Conservation (phyloP, 768 basidiomycete genomes). For the Amylocystis lapponica region DNA sequence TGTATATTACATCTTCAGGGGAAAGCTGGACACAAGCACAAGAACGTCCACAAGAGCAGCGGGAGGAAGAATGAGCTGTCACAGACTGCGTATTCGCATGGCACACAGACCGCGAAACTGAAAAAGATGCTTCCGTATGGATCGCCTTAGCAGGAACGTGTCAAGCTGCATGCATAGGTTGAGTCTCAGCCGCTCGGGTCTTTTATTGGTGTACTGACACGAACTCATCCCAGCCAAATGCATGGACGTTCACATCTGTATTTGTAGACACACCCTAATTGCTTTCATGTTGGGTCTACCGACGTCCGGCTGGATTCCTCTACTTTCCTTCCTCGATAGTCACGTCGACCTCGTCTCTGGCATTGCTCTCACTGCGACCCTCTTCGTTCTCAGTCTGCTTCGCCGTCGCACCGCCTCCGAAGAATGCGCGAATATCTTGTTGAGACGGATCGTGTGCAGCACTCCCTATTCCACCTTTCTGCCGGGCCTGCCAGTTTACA, state of each 20-base stretch:
- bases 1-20: slow-evolving; percentile 36
- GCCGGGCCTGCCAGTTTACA: slow-evolving; percentile 43
- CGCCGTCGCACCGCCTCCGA: slow-evolving; percentile 35
- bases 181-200: too few species aligned
- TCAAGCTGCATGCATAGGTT: background rate
- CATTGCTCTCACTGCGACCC: slow-evolving; percentile 24
- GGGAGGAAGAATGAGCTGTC: slow-evolving; percentile 61
- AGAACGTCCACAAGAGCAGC: slow-evolving; percentile 63
- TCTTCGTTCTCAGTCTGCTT: slow-evolving; percentile 10
- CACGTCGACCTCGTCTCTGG: slow-evolving; percentile 22
- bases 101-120: slow-evolving; percentile 58
- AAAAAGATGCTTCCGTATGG: slow-evolving; percentile 75
- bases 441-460: slow-evolving; percentile 70
- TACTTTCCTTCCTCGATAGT: slow-evolving; percentile 7
- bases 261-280: slow-evolving; percentile 9
- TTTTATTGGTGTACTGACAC: too few species aligned
- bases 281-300: background rate
- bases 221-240: too few species aligned
- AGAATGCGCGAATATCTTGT: slow-evolving; percentile 69
- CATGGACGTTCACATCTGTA: slow-evolving; percentile 4
- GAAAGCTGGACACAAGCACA: slow-evolving; percentile 66
- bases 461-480: slow-evolving; percentile 73
- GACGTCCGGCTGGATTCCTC: background rate
- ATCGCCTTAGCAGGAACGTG: slow-evolving; percentile 19
- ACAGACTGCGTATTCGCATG: slow-evolving; percentile 59